A percentile compares a stretch with the other conserved stretches of the same genome.
Evolutionary conservation across 2,329 filamentous ascomycete species (phyloP).

Genomic region (Botrytis cinerea): DNA sequence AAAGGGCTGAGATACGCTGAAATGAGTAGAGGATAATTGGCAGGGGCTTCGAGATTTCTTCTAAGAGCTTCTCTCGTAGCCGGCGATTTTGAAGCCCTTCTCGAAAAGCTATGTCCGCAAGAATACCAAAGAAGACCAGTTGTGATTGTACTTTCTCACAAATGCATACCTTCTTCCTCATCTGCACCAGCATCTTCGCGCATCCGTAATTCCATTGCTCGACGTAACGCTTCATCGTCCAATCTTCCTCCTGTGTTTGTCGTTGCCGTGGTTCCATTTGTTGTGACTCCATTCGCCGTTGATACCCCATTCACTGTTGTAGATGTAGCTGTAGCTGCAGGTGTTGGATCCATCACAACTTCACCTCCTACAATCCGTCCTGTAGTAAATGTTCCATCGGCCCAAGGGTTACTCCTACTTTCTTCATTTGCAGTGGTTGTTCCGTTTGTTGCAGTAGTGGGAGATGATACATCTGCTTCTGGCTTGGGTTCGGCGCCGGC

Average conservation of each 20-base stretch:
- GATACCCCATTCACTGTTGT: slow-evolving; percentile 5
- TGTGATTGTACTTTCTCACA: slow-evolving; percentile 45
- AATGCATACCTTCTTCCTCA: slow-evolving; percentile 62
- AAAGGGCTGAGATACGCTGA: background rate
- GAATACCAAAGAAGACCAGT: background rate
- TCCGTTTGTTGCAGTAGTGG: slow-evolving; percentile 28
- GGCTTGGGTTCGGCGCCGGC: slow-evolving; percentile 47
- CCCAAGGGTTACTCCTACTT: slow-evolving; percentile 50
- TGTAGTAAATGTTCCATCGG: slow-evolving; percentile 64
- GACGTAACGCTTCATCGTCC: slow-evolving; percentile 60
- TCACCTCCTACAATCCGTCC: slow-evolving; percentile 57
- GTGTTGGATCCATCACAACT: slow-evolving; percentile 47
- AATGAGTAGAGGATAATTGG: background rate
- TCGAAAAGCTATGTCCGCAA: background rate
- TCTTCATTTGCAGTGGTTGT: slow-evolving; percentile 30
- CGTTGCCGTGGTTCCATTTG: slow-evolving; percentile 21
- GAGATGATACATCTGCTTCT: slow-evolving; percentile 28
- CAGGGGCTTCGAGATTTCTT: background rate
- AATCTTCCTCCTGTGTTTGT: slow-evolving; percentile 49
- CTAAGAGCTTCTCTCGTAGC: background rate
- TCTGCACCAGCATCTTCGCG: slow-evolving; percentile 47
- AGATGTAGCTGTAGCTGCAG: slow-evolving; percentile 18
- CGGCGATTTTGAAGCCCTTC: background rate
- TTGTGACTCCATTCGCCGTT: slow-evolving; percentile 20
- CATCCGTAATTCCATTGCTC: slow-evolving; percentile 57